Conservation (phyloP, 2,329 filamentous ascomycete species). For the Colletotrichum orchidophilum region DNA sequence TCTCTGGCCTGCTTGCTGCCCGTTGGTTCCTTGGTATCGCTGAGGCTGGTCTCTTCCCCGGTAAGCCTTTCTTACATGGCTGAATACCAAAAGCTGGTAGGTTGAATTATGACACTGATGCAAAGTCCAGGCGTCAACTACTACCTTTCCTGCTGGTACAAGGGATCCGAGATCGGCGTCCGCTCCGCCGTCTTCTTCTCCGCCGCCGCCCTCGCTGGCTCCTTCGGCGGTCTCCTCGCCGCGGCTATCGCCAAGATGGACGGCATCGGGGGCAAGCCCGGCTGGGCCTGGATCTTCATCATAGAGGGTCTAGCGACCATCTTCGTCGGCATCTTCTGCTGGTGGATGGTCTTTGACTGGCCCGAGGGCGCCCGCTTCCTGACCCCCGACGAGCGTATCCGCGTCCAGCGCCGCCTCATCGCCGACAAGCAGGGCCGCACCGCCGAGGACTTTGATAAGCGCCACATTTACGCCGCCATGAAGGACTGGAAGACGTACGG, state of each 20-base stretch:
- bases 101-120: background rate
- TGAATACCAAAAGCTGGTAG: background rate
- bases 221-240: conserved; percentile 75
- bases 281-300: conserved; percentile 72
- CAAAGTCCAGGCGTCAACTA: conserved; percentile 59
- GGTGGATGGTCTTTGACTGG: conserved; percentile 82
- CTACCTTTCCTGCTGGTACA: conserved; percentile 84
- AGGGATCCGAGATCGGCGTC: conserved; percentile 77
- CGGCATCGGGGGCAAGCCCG: conserved; percentile 60
- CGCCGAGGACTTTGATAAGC: conserved; percentile 77
- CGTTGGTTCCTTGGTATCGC: conserved; percentile 71
- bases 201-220: conserved; percentile 79
- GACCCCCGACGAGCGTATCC: conserved; percentile 69
- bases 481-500: conserved; percentile 80
- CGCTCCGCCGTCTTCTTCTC: conserved; percentile 82
- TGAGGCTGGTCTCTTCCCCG: conserved; percentile 73
- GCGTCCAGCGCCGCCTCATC: conserved; percentile 74
- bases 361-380: conserved; percentile 79
- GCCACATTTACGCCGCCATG: conserved; percentile 75
- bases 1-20: conserved; percentile 53
- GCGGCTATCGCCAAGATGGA: conserved; percentile 75
- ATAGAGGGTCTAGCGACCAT: conserved; percentile 75
- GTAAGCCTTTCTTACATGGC: conserved; percentile 38
- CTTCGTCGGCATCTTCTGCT: conserved; percentile 70
- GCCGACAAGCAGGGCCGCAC: conserved; percentile 74